These are phyloP conservation scores for Volvariella volvacea DNA, from an alignment of 1,284 basidiomycete genomes.

Conservation along the genomic window DNA sequence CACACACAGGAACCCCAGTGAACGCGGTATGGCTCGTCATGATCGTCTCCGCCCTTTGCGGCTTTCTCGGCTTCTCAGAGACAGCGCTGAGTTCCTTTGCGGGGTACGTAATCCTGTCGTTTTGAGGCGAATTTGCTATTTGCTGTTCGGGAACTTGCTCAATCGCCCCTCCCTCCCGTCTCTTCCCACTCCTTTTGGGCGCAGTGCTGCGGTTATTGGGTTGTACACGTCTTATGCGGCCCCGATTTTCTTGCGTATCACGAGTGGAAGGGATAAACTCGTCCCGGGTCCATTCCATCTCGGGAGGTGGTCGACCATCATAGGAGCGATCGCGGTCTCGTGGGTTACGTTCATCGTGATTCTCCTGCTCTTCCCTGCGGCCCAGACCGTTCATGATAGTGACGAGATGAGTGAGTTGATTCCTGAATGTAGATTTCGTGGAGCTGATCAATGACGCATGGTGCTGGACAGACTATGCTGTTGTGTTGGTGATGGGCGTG, in stretches of 20 bases:
- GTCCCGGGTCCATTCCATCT: conserved; percentile 49
- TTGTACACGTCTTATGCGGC: conserved; percentile 56
- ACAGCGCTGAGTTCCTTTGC: conserved; percentile 14
- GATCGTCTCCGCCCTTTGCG: conserved; percentile 11
- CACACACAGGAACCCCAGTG: conserved; percentile 11
- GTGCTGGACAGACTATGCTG: conserved; percentile 51
- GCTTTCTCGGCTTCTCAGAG: conserved; percentile 10
- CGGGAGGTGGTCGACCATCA: conserved; percentile 46
- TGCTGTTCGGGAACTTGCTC: no score
- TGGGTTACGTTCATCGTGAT: conserved; percentile 57
- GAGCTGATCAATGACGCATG: neutral
- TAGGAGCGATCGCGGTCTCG: conserved; percentile 47
- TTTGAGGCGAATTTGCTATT: no score
- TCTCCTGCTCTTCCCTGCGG: conserved; percentile 52
- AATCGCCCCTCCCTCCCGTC: no score
- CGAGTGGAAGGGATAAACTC: conserved; percentile 48
- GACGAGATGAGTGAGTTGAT: conserved; percentile 38
- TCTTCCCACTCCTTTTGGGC: no score
- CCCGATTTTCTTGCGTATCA: conserved; percentile 59
- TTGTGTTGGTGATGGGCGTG: conserved; percentile 58
- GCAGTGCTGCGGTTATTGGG: conserved; percentile 56
- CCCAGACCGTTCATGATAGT: conserved; percentile 26
- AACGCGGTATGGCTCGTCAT: conserved; percentile 16
- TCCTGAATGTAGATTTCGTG: conserved; percentile 5
- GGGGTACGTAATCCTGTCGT: no score